These are phyloP conservation scores for Xenosphaeropsis pyriputrescens DNA, from an alignment of 2,329 filamentous ascomycete genomes.

Conservation along the genomic window DNA sequence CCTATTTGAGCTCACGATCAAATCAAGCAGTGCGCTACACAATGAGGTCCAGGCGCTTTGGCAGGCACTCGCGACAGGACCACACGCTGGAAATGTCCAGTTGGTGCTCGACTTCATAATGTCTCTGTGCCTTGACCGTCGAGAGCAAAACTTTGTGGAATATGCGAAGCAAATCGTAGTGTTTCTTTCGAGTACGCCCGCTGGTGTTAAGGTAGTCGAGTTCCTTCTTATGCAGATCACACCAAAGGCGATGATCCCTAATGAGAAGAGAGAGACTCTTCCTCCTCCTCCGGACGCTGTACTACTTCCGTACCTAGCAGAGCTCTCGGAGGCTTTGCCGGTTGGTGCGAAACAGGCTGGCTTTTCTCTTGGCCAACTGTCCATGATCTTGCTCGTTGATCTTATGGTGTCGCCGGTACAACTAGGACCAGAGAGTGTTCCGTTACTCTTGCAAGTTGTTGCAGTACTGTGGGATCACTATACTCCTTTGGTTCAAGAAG, in stretches of 20 bases:
- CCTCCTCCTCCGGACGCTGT: slow-evolving; percentile 59
- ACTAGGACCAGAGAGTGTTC: slow-evolving; percentile 63
- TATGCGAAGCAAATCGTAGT: slow-evolving; percentile 98
- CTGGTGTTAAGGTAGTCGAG: slow-evolving; percentile 84
- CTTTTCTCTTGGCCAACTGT: slow-evolving; percentile 84
- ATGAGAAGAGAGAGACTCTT: slow-evolving; percentile 59
- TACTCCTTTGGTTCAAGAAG: slow-evolving; percentile 84
- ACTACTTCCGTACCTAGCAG: slow-evolving; percentile 77
- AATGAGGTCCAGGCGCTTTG: slow-evolving; percentile 96
- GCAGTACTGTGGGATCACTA: slow-evolving; percentile 97
- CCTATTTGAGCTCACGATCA: slow-evolving; percentile 90
- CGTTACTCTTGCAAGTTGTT: slow-evolving; percentile 78
- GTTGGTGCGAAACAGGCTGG: slow-evolving; percentile 84
- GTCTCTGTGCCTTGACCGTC: slow-evolving; percentile 75
- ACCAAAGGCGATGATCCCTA: slow-evolving; percentile 93
- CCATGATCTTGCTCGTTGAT: slow-evolving; percentile 86
- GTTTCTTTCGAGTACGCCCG: slow-evolving; percentile 73
- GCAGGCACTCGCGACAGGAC: slow-evolving; percentile 89
- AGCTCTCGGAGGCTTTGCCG: slow-evolving; percentile 64
- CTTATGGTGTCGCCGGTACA: slow-evolving; percentile 88
- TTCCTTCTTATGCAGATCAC: slow-evolving; percentile 84
- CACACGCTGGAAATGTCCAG: slow-evolving; percentile 85
- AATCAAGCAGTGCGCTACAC: slow-evolving; percentile 73
- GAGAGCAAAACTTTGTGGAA: slow-evolving; percentile 96
- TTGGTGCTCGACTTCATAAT: slow-evolving; percentile 95